Base-by-base conservation (phyloP, 2,329 filamentous ascomycete genomes). In the Colletotrichum chlorophyti region DNA sequence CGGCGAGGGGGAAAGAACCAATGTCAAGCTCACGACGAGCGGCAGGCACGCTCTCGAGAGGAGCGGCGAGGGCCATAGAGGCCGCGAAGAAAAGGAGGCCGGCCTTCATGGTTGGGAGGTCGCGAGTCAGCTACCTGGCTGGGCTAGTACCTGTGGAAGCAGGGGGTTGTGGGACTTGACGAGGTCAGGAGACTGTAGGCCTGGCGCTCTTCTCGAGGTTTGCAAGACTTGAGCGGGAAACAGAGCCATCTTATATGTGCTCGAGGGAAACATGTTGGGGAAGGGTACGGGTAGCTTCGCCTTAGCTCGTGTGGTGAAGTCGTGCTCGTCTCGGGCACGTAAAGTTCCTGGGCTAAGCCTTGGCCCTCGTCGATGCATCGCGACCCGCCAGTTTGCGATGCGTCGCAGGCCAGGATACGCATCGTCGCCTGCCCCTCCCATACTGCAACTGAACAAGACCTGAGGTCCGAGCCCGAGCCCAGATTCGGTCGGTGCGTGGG, bases 21-120 rank as follows among this genome's bases (percentile, higher is more conserved):
- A 31, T 12, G n/a, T n/a, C n/a, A n/a, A n/a, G n/a, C 21, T 50
- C 59, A 38, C 29, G 21, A 29, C 55, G 54, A 23, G 26, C 29
- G 11, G 37, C 35, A 15, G 41, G 47, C 11, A 29, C 12, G 32
- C 51, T 45, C 43, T 59, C 51, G 26, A 59, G 38, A 12, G 55
- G 55, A 21, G 51, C 55, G 19, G 55, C 55, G 24, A 59, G 29
- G 32, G 55, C 55, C 43, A 49, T 37, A 12, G 48, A 45, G 43
- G 43, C 59, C 24, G 55, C 54, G 38, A 53, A 38, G 43, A 61
- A 35, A 27, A 61, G 40, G 15, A 61, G 38, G 27, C 43, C 27
- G 54, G 59, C 59, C 59, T 61, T 61, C 59, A 61, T 61, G 26
- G 24, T 24, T 48, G 40, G 15, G 37, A 5, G 6, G 6, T 26